Percentiles rank a stretch among this genome's conserved stretches.
Conservation (phyloP, 441 rosid species). For the Biscutella laevigata region DNA sequence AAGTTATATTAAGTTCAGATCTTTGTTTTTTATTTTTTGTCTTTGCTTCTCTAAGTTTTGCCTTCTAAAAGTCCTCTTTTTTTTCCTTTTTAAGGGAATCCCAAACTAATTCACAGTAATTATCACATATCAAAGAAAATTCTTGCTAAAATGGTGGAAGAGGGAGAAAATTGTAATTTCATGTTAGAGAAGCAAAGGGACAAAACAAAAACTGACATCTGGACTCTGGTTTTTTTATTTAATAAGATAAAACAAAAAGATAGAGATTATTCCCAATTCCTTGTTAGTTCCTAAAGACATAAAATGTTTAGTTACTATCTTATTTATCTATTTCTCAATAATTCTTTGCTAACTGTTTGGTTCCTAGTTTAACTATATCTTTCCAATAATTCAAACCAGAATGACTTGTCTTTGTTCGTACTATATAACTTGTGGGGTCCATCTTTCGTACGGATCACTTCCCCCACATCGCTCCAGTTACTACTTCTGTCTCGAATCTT, state of each 20-base stretch:
- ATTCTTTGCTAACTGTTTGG: conserved; percentile 22
- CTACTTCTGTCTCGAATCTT: background rate
- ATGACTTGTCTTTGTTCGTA: conserved; percentile 17
- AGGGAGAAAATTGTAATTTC: conserved; percentile 6
- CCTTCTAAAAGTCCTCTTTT: too few species aligned
- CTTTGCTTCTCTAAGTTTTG: too few species aligned
- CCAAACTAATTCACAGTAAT: too few species aligned
- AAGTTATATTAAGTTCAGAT: too few species aligned
- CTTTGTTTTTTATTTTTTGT: too few species aligned
- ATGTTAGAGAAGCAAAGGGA: background rate
- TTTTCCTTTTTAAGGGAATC: too few species aligned
- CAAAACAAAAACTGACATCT: conserved; percentile 19
- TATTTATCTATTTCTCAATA: conserved; percentile 11
- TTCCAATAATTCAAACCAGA: too few species aligned
- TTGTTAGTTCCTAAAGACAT: conserved; percentile 26
- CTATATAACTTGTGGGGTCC: conserved; percentile 17
- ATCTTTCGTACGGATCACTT: conserved; percentile 12
- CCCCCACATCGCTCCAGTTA: conserved; percentile 5
- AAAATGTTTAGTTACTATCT: conserved; percentile 18
- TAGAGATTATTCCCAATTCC: conserved; percentile 23
- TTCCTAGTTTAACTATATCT: conserved; percentile 12
- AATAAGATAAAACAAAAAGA: conserved; percentile 13
- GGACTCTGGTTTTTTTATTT: conserved; percentile 12
- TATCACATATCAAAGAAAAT: too few species aligned
- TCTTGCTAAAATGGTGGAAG: background rate